These are phyloP conservation scores for Gaultheria prostrata DNA, from an alignment of 148 eudicot species.

Conservation along the genomic window DNA sequence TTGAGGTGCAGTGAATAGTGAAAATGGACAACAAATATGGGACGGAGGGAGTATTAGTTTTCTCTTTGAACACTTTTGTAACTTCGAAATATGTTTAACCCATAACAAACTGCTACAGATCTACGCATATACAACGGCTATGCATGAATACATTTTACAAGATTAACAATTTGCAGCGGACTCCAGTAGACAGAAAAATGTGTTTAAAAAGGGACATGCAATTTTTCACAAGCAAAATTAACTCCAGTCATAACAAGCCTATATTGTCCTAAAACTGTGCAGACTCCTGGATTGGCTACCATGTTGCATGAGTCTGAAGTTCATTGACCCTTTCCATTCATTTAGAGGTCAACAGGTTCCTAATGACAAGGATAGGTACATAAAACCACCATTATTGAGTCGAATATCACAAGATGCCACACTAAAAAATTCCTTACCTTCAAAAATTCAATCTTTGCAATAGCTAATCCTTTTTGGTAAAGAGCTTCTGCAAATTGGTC, in stretches of 20 bases:
- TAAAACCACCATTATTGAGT: slow-evolving; percentile 7
- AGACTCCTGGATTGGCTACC: not conserved
- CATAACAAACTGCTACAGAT: not conserved
- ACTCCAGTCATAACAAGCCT: not conserved
- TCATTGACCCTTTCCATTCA: not conserved
- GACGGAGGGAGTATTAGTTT: too few relatives aligned
- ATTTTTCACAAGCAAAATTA: not conserved
- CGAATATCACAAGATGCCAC: not conserved
- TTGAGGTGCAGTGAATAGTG: too few relatives aligned
- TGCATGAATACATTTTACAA: not conserved
- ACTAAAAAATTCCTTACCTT: slow-evolving; percentile 42
- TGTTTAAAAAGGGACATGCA: not conserved
- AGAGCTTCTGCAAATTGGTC: slow-evolving; percentile 86
- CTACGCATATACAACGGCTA: not conserved
- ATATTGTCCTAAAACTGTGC: not conserved
- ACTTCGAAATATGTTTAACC: not conserved
- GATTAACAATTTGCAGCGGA: not conserved
- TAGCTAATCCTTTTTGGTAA: slow-evolving; percentile 88
- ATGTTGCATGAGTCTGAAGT: not conserved
- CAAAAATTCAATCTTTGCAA: slow-evolving; percentile 59
- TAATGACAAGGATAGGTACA: not conserved
- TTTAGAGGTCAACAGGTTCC: not conserved
- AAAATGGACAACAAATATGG: too few relatives aligned
- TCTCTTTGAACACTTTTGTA: not conserved
- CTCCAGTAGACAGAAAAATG: not conserved